Base-by-base conservation (phyloP, 1,139 yeast genomes). In the Geotrichum phurueaensis region DNA sequence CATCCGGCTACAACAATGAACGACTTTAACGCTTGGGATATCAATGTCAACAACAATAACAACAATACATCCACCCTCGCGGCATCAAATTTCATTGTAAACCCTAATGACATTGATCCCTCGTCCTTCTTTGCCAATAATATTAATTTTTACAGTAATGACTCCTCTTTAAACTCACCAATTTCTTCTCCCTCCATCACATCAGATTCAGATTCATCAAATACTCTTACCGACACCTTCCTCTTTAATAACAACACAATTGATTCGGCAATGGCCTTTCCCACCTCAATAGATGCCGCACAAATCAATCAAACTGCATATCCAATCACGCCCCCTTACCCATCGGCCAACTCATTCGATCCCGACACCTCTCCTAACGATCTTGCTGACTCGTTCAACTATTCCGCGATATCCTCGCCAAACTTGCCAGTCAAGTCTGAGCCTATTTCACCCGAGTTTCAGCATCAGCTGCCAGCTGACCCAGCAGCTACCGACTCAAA, bases 321-420 rank as follows among this genome's bases (percentile, higher is more conserved):
- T 36, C 43, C 43, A 5, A 36, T 36, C 43, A 36, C 43, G 1
- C 43, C 43, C 18, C 43, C 43, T 36, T 36, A 36, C 43, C 43
- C 43, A 36, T 36, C 43, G 13, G 43, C 43, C 15, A 49, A 45
- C 13, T 43, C 56, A 20, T 51, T 39, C 12, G 61, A 60, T n/a
- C 27, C 54, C 9, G 60, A 50, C 23, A 48, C 60, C 20, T 57
- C 66, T 15, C 60, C 60, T 5, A 58, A 52, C 9, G 61, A 54
- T 7, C 43, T 36, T n/a, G 49, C 54, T n/a, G 54, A 50, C 52
- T 13, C 55, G 13, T 50, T 49, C 48, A 50, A 53, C 36, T 51
- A 54, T 43, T 9, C 31, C 47, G 20, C 43, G 18, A 36, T 36
- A 36, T 36, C 43, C 4, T 36, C 43, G 6, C 43, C 43, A 36